These are phyloP conservation scores for Fusarium brachygibbosum DNA, from an alignment of 2,329 filamentous ascomycete species.

Conservation along the genomic window DNA sequence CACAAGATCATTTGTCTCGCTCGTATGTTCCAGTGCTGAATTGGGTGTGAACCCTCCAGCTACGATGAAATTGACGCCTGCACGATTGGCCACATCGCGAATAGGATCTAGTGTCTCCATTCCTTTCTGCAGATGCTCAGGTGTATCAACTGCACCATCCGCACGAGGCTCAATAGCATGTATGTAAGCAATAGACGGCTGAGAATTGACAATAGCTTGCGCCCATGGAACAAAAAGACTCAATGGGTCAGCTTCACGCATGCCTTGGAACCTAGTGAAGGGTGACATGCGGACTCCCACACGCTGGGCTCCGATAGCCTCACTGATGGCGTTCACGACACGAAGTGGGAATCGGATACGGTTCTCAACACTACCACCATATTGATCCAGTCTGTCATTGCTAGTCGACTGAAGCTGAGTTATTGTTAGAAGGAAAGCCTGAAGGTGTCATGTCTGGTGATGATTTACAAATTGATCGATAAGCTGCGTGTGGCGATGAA, in stretches of 20 bases:
- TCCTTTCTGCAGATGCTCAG: slow-evolving; percentile 48
- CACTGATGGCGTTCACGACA: slow-evolving; percentile 59
- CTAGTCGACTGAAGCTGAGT: slow-evolving; percentile 56
- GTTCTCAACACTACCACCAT: slow-evolving; percentile 67
- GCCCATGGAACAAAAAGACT: slow-evolving; percentile 64
- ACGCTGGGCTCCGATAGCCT: slow-evolving; percentile 63
- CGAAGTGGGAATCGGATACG: slow-evolving; percentile 65
- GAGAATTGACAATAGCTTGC: slow-evolving; percentile 66
- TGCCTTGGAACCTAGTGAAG: slow-evolving; percentile 71
- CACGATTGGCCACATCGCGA: slow-evolving; percentile 49
- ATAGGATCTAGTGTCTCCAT: slow-evolving; percentile 52
- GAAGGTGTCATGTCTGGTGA: fast-evolving
- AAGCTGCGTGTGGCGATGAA: not conserved
- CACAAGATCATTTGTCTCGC: slow-evolving; percentile 52
- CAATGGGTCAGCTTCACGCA: slow-evolving; percentile 71
- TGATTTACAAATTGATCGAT: slow-evolving; percentile 68
- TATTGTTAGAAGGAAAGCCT: not conserved
- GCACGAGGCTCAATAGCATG: slow-evolving; percentile 72
- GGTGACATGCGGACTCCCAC: slow-evolving; percentile 71
- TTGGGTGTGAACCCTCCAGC: slow-evolving; percentile 53
- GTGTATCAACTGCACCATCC: slow-evolving; percentile 56
- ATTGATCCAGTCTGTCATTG: slow-evolving; percentile 65
- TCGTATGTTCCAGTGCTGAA: slow-evolving; percentile 47
- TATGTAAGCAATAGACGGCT: slow-evolving; percentile 70
- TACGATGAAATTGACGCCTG: slow-evolving; percentile 47